These are phyloP conservation scores for Gnaphalium uliginosum DNA, from an alignment of 129 eudicot species.

Conservation along the genomic window DNA sequence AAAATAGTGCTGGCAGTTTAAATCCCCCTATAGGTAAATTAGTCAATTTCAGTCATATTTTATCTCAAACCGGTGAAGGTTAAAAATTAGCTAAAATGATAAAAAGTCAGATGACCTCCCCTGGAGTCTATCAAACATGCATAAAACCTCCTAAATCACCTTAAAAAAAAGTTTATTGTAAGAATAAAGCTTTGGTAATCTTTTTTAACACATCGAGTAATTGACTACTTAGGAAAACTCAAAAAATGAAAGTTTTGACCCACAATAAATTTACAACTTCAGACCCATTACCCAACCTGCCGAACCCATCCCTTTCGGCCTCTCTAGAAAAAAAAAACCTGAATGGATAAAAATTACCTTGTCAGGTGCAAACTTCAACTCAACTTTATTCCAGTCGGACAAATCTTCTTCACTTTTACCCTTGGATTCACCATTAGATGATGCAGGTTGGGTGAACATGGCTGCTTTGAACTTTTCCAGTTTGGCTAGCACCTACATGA, in stretches of 20 bases:
- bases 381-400: constrained; percentile 61
- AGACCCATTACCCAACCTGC: constrained; percentile 1
- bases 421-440: constrained; percentile 38
- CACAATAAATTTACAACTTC: not conserved
- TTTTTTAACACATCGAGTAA: not conserved
- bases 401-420: constrained; percentile 54
- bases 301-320: not conserved
- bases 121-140: not conserved
- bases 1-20: not conserved
- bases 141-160: not conserved
- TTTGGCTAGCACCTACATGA: constrained; percentile 62
- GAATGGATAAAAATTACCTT: constrained; percentile 48
- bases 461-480: constrained; percentile 63
- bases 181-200: not conserved
- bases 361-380: constrained; percentile 67
- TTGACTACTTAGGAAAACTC: not conserved
- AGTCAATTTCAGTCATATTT: not conserved
- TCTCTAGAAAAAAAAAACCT: not conserved
- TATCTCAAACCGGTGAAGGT: not conserved
- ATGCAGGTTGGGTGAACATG: constrained; percentile 37
- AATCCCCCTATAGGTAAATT: not conserved
- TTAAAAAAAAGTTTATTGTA: not conserved
- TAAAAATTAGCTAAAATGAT: not conserved
- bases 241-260: not conserved
- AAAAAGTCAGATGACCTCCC: not conserved